Evolutionary conservation across 1,139 yeast genomes (phyloP).

Genomic region (Hyphopichia wangnamkhiaoensis): DNA sequence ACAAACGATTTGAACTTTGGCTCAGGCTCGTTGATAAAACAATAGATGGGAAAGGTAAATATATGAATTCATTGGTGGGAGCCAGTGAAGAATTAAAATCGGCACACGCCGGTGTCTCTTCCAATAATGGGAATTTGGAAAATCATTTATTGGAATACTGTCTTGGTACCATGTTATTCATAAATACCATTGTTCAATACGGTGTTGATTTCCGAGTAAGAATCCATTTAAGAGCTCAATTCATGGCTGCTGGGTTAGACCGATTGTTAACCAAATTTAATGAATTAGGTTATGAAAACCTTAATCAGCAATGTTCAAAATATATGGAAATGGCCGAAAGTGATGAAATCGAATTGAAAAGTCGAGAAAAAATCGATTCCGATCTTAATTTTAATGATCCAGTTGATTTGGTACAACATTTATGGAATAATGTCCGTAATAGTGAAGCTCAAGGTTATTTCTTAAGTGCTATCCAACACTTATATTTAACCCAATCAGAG

Average conservation of each 20-base stretch:
- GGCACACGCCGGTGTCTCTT: slow-evolving; percentile 49
- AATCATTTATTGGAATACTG: slow-evolving; percentile 79
- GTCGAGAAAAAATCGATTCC: slow-evolving; percentile 60
- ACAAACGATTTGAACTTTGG: slow-evolving; percentile 84
- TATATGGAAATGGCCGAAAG: slow-evolving; percentile 67
- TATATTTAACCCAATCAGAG: slow-evolving; percentile 72
- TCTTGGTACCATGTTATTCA: slow-evolving; percentile 71
- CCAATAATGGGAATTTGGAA: slow-evolving; percentile 41
- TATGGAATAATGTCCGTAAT: slow-evolving; percentile 72
- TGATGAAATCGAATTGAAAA: slow-evolving; percentile 68
- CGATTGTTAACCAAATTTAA: slow-evolving; percentile 63
- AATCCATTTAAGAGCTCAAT: slow-evolving; percentile 73
- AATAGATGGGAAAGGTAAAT: slow-evolving; percentile 81
- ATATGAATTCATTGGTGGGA: slow-evolving; percentile 85
- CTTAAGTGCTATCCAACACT: slow-evolving; percentile 78
- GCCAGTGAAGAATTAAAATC: slow-evolving; percentile 84
- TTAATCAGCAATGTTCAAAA: slow-evolving; percentile 65
- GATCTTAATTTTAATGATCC: slow-evolving; percentile 74
- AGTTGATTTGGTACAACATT: slow-evolving; percentile 61
- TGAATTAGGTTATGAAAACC: slow-evolving; percentile 60
- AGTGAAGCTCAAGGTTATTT: slow-evolving; percentile 74
- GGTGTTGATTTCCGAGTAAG: slow-evolving; percentile 68
- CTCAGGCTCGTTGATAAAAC: slow-evolving; percentile 69
- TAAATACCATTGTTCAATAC: slow-evolving; percentile 70
- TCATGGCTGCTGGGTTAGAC: slow-evolving; percentile 74